Percentiles rank a stretch among this genome's conserved stretches.
Conservation (phyloP, 495 filamentous ascomycete genomes). For the Hypomontagnella submonticulosa region DNA sequence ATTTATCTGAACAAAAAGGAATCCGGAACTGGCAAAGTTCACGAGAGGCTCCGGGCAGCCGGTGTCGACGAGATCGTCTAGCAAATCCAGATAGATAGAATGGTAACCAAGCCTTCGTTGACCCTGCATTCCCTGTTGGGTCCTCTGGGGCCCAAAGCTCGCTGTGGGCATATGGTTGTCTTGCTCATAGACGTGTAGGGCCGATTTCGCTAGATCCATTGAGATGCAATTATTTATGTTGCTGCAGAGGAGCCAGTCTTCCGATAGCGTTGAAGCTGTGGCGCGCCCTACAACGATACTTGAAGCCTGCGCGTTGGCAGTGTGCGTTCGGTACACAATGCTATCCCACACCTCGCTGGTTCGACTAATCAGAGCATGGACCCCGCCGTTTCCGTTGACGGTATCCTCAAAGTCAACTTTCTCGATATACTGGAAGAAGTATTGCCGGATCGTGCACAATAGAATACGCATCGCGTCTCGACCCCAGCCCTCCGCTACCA, state of each 20-base stretch:
- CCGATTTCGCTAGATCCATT: background rate
- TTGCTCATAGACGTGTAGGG: background rate
- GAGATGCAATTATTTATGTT: background rate
- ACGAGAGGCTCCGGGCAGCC: background rate
- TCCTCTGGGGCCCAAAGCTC: background rate
- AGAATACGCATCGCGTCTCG: background rate
- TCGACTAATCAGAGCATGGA: background rate
- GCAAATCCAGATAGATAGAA: background rate
- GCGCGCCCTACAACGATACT: background rate
- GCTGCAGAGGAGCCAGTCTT: background rate
- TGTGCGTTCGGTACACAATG: conserved; percentile 1
- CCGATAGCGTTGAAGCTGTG: background rate
- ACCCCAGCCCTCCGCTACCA: background rate
- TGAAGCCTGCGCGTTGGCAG: background rate
- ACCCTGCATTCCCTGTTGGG: background rate
- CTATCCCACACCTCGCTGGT: background rate
- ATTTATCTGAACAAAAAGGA: background rate
- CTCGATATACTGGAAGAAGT: conserved; percentile 1
- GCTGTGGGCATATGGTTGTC: background rate
- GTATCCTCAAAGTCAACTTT: conserved; percentile 1
- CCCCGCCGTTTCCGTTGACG: background rate
- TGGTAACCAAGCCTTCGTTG: background rate
- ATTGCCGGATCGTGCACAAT: background rate
- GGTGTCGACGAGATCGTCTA: background rate
- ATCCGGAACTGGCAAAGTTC: background rate